Evolutionary conservation across 495 filamentous ascomycete genomes (phyloP), one percentile per base, ranked within the genome.

Genomic region (Thermothielavioides terrestris): DNA sequence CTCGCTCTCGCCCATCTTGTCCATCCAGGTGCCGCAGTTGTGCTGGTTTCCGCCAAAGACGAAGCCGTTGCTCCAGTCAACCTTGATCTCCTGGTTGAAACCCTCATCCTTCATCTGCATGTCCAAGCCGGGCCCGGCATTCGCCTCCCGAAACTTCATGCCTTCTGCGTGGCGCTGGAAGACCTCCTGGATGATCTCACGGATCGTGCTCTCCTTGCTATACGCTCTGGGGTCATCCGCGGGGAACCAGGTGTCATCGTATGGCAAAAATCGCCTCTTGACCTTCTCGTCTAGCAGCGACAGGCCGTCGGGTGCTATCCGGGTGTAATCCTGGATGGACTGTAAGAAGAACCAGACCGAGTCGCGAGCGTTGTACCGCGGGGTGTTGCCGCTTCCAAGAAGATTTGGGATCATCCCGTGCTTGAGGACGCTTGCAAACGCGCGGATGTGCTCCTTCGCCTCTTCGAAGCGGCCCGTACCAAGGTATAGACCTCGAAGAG

Each of bases 1-100:
- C 47, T 85, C 78, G 49, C 88, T 94, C 67, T 99, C 94, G n/a
- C 94, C 94, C 92, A 97, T 99, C 76, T 99, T 99, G 70, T 99
- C 94, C 85, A 95, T 94, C 94, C 94, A 99, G 4, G 94, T 99
- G 46, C 94, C 94, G 58, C 94, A 99, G 62, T 99, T 99, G 63
- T 69, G 72, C 62, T 96, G 88, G 55, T 84, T 96, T 30, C 94
- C 94, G 31, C 94, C 94, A 56, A 90, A 94, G 50, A 99, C 83
- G 45, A 99, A 76, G 15, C 94, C 94, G 2, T 85, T 95, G 10
- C 79, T 75, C 94, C 92, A 97, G 61, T 97, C 90, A 11, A 94
- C 86, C 23, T 84, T 80, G 52, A 97, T 81, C 46, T 95, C 81
- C 31, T 92, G 85, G 52, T 94, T 77, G 69, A 99, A 99, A 1